These are phyloP conservation scores for Cunninghamia lanceolata DNA, from an alignment of 75 land plant genomes.

Conservation along the genomic window DNA sequence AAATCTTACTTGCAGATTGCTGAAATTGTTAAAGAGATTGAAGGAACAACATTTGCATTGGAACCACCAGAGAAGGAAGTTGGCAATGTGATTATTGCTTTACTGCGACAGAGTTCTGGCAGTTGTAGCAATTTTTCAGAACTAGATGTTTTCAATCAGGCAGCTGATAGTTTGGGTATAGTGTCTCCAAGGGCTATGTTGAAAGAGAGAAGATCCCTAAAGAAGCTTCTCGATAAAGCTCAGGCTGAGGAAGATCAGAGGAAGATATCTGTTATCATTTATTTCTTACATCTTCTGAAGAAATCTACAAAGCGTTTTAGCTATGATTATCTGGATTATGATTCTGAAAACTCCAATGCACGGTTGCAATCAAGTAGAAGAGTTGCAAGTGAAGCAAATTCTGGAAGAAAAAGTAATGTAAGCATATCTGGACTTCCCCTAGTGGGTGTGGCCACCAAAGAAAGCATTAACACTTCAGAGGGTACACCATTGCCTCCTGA, in stretches of 20 bases:
- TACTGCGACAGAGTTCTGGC: conserved; percentile 44
- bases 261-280: conserved; percentile 52
- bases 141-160: conserved; percentile 48
- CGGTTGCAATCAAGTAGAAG: not conserved
- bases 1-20: conserved; percentile 50
- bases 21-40: conserved; percentile 42
- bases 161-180: conserved; percentile 44
- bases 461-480: conserved; percentile 14
- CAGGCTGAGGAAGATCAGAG: conserved; percentile 34
- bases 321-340: conserved; percentile 16
- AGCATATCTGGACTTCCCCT: conserved; percentile 5
- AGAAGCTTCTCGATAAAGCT: conserved; percentile 56
- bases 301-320: conserved; percentile 43
- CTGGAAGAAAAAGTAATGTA: conserved; percentile 14
- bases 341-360: conserved; percentile 13
- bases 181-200: conserved; percentile 51
- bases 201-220: conserved; percentile 64
- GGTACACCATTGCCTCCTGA: conserved; percentile 50
- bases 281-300: conserved; percentile 54
- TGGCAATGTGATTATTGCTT: conserved; percentile 47
- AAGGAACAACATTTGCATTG: conserved; percentile 39
- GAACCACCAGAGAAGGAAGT: conserved; percentile 75
- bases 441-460: conserved; percentile 9
- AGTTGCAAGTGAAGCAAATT: not conserved
- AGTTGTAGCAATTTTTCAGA: conserved; percentile 35